phyloP scores from a whole-genome alignment of 2,329 filamentous ascomycete species.

The Bipolaris gigantea region DNA sequence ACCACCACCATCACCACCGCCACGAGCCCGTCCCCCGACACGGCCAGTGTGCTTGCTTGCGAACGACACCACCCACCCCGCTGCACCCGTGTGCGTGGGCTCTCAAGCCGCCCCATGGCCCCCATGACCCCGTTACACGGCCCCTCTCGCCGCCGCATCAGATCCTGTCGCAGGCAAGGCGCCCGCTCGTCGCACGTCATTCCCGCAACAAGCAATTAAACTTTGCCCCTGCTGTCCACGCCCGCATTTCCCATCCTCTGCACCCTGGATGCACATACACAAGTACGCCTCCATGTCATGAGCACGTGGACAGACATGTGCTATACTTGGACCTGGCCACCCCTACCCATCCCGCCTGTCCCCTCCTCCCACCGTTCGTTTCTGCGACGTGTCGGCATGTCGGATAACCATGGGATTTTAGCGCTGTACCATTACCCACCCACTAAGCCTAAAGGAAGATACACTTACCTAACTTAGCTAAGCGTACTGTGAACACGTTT shows the following conservation, averaged over 20 bases:
- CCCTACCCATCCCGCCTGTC: neutral
- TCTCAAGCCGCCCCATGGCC: slow-evolving; percentile 12
- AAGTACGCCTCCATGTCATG: neutral
- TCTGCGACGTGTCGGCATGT: neutral
- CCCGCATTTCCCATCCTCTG: too few species aligned
- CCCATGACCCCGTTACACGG: slow-evolving; percentile 6
- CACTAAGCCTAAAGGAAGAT: too few species aligned
- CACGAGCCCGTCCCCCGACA: neutral
- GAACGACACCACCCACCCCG: slow-evolving; percentile 5
- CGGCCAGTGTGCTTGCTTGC: neutral
- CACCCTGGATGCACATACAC: neutral
- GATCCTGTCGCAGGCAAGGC: slow-evolving; percentile 16
- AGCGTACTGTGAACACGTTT: too few species aligned
- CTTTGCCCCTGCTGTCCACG: neutral
- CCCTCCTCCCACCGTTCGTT: slow-evolving; percentile 3
- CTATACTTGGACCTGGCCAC: too few species aligned
- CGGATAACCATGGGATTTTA: too few species aligned
- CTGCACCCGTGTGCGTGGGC: slow-evolving; percentile 6
- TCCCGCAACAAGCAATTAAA: slow-evolving; percentile 6
- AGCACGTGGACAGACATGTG: too few species aligned
- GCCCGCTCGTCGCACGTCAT: slow-evolving; percentile 12
- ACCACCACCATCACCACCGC: neutral
- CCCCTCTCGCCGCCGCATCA: slow-evolving; percentile 13
- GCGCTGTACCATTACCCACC: too few species aligned
- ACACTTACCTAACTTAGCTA: too few species aligned